Evolutionary conservation across 768 basidiomycete genomes (phyloP).

Genomic region (Tricholoma matsutake): DNA sequence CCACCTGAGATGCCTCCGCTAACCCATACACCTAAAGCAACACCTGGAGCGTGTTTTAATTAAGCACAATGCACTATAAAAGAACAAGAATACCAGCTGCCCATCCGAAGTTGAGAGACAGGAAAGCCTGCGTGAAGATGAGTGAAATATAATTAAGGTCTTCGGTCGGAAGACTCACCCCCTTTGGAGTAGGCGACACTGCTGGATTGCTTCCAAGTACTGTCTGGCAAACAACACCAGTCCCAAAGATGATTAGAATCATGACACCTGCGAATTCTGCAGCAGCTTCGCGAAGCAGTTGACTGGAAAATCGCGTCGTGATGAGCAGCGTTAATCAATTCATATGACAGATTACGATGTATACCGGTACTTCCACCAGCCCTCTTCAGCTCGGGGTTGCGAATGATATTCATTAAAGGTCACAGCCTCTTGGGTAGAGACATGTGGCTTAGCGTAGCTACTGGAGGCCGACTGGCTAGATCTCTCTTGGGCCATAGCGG

Average conservation of each 20-base stretch:
- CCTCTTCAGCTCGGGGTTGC: neutral
- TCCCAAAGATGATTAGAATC: constrained; percentile 52
- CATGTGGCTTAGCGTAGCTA: too few species aligned
- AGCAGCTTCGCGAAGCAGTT: constrained; percentile 34
- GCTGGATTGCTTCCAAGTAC: constrained; percentile 37
- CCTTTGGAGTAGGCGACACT: constrained; percentile 41
- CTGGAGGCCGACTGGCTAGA: too few species aligned
- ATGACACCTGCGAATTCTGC: constrained; percentile 55
- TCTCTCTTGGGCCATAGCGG: too few species aligned
- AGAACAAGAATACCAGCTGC: constrained; percentile 31
- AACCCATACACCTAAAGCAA: constrained; percentile 47
- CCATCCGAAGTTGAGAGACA: constrained; percentile 44
- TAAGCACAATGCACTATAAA: neutral
- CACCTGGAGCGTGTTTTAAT: constrained; percentile 24
- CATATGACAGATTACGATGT: neutral
- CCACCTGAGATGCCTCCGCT: constrained; percentile 48
- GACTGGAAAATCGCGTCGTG: constrained; percentile 13
- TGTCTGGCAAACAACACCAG: constrained; percentile 47
- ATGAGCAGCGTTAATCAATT: neutral
- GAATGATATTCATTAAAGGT: neutral
- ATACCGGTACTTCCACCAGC: constrained; percentile 31
- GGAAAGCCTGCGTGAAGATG: constrained; percentile 29
- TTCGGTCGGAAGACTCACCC: constrained; percentile 33
- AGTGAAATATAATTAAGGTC: neutral
- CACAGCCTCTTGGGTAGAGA: neutral